Base-by-base conservation (phyloP, 306 rosid species). In the Gillenia trifoliata region DNA sequence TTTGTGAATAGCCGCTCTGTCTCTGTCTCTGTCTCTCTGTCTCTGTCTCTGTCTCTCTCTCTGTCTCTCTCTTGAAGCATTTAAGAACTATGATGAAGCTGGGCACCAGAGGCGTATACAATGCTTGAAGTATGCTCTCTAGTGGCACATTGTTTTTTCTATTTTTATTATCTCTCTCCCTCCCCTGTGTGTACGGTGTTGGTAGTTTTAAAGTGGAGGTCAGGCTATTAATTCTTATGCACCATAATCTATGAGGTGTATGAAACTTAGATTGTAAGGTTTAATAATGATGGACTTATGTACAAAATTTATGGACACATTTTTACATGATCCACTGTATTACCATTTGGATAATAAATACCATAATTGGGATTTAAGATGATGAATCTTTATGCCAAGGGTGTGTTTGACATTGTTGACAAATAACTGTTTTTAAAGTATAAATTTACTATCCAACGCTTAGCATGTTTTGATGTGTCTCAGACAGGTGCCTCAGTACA, bases 61-160 rank as follows among this genome's bases (percentile, higher is more conserved):
- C 59, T 52, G 20, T 52, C 59, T 52, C 54, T 47, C 54, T 47
- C 54, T 93, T 86, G 98, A 93, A 86, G 98, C 97, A 62, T 93
- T 93, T 77, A 93, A 93, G 85, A 89, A 93, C 72, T 93, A 93
- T 55, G 97, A 93, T 57, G 98, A 94, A 85, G 97, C 99, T 74
- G 99, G 99, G 77, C 92, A 92, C 73, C 99, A 92, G 68, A 85
- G 97, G 86, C 99, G 97, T 70, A 94, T 94, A 75, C 99, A 91
- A 80, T 94, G 97, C 88, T 81, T 94, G 82, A 94, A 94, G 97
- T 94, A 85, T 45, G 94, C 50, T 41, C 12, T 12, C 73, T 36
- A 6, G 23, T 31, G 25, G 59, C 17, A 72, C 19, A 6, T 16
- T 3, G 8, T 55, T 25, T 36, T 29, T 41, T n/a, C 20, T 12